A percentile compares a stretch with the other conserved stretches of the same genome.
Evolutionary conservation across 306 rosid species (phyloP).

Genomic region (Acacia acuminata): DNA sequence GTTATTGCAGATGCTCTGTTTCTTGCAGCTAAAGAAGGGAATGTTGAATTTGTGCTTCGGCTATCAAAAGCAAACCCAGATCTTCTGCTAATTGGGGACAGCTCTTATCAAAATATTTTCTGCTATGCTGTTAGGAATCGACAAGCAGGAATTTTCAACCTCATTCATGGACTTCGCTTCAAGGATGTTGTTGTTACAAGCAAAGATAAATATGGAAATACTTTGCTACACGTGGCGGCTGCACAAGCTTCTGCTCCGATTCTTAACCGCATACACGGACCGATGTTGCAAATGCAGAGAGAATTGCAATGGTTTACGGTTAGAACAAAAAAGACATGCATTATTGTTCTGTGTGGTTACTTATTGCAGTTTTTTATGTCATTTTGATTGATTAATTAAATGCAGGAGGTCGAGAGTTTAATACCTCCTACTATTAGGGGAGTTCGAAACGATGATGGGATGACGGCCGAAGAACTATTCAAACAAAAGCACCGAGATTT

Average conservation of each 20-base stretch:
- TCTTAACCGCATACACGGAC: not conserved
- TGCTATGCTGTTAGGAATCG: not conserved
- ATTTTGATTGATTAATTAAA: not conserved
- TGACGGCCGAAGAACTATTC: not conserved
- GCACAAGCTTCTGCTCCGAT: not conserved
- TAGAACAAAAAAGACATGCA: not conserved
- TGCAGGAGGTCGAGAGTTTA: slow-evolving; percentile 24
- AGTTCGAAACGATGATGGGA: not conserved
- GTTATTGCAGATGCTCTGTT: not conserved
- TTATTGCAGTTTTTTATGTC: too few species aligned
- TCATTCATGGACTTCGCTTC: not conserved
- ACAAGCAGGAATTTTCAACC: slow-evolving; percentile 12
- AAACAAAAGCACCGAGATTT: not conserved
- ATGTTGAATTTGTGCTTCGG: not conserved
- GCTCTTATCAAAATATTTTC: not conserved
- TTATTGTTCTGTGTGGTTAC: too few species aligned
- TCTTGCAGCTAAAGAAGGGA: not conserved
- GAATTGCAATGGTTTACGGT: slow-evolving; percentile 23
- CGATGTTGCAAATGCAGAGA: slow-evolving; percentile 25
- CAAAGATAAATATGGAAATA: rapidly evolving
- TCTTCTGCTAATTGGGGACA: not conserved
- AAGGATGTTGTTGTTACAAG: not conserved
- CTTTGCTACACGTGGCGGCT: slow-evolving; percentile 9
- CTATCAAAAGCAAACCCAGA: not conserved
- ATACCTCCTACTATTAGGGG: not conserved